Percentiles rank a stretch among this genome's conserved stretches.
phyloP scores from a whole-genome alignment of 768 basidiomycete genomes.

The Boletales sp. region DNA sequence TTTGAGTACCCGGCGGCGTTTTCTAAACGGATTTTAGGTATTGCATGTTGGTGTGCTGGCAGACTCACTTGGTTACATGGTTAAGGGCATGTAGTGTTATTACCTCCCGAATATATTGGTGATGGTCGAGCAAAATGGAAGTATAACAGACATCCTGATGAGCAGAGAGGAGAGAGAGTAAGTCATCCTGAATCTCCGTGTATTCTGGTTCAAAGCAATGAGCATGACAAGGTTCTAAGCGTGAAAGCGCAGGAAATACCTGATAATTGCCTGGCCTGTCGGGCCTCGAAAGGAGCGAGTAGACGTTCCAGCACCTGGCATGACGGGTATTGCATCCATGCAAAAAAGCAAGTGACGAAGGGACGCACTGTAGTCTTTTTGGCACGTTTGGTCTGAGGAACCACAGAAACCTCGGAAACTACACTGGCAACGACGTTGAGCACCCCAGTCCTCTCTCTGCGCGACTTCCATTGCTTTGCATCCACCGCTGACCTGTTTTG shows the following conservation, averaged over 20 bases:
- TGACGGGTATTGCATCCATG: neutral
- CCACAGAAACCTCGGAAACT: slow-evolving; percentile 39
- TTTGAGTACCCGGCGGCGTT: slow-evolving; percentile 83
- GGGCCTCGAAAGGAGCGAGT: slow-evolving; percentile 48
- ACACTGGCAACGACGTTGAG: slow-evolving; percentile 47
- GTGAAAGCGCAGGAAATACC: slow-evolving; percentile 34
- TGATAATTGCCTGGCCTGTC: slow-evolving; percentile 50
- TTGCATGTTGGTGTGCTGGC: neutral
- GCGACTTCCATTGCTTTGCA: slow-evolving; percentile 51
- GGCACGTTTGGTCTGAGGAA: slow-evolving; percentile 23
- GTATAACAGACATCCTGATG: slow-evolving; percentile 79
- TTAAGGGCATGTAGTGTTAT: slow-evolving; percentile 80
- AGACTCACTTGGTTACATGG: slow-evolving; percentile 77
- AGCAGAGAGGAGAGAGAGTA: slow-evolving; percentile 61
- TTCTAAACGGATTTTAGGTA: slow-evolving; percentile 46
- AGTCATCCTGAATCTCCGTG: slow-evolving; percentile 57
- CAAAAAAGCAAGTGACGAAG: neutral
- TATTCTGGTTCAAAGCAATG: slow-evolving; percentile 36
- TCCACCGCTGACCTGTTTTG: slow-evolving; percentile 51
- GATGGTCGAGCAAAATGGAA: slow-evolving; percentile 60
- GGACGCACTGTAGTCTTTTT: slow-evolving; percentile 23
- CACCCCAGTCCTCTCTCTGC: slow-evolving; percentile 48
- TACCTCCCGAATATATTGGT: slow-evolving; percentile 61
- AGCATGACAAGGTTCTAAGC: neutral
- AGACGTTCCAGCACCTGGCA: slow-evolving; percentile 57